These are phyloP conservation scores for Kodamaea sp. DNA, from an alignment of 1,139 yeast genomes.

Conservation along the genomic window DNA sequence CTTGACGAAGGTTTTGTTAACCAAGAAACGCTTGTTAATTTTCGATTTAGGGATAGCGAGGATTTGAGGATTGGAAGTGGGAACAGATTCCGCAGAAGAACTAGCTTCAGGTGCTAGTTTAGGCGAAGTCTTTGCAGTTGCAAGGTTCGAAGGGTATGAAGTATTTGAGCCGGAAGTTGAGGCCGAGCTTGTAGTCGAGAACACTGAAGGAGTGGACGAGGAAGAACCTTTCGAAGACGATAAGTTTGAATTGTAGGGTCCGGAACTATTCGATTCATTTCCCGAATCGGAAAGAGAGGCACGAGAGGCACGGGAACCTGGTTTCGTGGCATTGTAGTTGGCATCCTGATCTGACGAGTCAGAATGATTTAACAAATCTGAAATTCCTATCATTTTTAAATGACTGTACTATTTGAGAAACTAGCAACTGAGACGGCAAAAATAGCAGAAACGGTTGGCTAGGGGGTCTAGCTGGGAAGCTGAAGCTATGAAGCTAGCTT, in stretches of 20 bases:
- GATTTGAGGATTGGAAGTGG: background rate
- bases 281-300: background rate
- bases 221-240: background rate
- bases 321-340: too few relatives aligned
- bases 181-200: background rate
- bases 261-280: background rate
- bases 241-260: too few relatives aligned
- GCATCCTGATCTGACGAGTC: slow-evolving; percentile 6
- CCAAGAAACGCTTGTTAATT: slow-evolving; percentile 25
- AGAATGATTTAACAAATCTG: slow-evolving; percentile 15
- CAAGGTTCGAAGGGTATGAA: background rate
- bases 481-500: background rate
- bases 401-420: background rate
- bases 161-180: background rate
- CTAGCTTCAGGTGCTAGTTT: background rate
- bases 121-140: slow-evolving; percentile 1
- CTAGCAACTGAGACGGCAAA: too few relatives aligned
- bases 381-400: slow-evolving; percentile 14
- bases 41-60: slow-evolving; percentile 21
- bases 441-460: too few relatives aligned
- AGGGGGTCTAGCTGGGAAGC: background rate
- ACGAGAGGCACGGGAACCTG: too few relatives aligned
- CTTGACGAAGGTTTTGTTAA: slow-evolving; percentile 30
- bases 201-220: slow-evolving; percentile 1
- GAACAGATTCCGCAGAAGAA: background rate